phyloP scores from a whole-genome alignment of 2,329 filamentous ascomycete species.

The Helicocarpus griseus region DNA sequence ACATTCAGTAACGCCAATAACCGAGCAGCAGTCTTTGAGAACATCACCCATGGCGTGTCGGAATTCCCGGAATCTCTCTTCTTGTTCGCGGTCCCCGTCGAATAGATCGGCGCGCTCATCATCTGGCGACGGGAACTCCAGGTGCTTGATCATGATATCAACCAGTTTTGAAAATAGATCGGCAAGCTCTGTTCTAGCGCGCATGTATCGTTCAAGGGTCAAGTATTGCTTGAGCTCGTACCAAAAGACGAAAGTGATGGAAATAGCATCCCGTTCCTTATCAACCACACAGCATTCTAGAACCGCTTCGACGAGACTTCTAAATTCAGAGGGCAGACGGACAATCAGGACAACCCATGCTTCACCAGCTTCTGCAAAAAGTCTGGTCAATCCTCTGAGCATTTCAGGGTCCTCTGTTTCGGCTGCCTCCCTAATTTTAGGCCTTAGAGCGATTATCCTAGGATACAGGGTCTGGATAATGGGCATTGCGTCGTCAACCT shows the following conservation, averaged over 20 bases:
- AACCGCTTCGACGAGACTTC: conserved; percentile 75
- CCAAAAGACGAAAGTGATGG: conserved; percentile 94
- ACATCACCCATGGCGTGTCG: conserved; percentile 96
- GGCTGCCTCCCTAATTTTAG: conserved; percentile 65
- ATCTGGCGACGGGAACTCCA: conserved; percentile 76
- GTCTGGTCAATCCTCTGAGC: conserved; percentile 78
- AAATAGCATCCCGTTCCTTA: conserved; percentile 80
- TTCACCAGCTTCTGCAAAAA: conserved; percentile 88
- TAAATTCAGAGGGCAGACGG: conserved; percentile 70
- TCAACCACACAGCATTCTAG: conserved; percentile 87
- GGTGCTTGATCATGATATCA: conserved; percentile 82
- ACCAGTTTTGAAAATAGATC: conserved; percentile 84
- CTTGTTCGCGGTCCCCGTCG: conserved; percentile 87
- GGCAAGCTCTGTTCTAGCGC: conserved; percentile 64
- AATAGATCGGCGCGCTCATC: conserved; percentile 70
- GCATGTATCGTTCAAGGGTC: conserved; percentile 78
- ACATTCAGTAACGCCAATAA: conserved; percentile 87
- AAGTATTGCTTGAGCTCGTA: conserved; percentile 97
- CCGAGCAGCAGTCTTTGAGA: conserved; percentile 91
- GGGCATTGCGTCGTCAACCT: conserved; percentile 81
- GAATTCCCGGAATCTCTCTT: conserved; percentile 96
- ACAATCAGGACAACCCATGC: conserved; percentile 91
- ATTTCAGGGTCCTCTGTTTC: conserved; percentile 75
- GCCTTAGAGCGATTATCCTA: conserved; percentile 62
- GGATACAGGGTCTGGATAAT: conserved; percentile 78